Evolutionary conservation across 2,329 filamentous ascomycete genomes (phyloP), one percentile per base, ranked within the genome.

Genomic region (Lecanicillium sp.): DNA sequence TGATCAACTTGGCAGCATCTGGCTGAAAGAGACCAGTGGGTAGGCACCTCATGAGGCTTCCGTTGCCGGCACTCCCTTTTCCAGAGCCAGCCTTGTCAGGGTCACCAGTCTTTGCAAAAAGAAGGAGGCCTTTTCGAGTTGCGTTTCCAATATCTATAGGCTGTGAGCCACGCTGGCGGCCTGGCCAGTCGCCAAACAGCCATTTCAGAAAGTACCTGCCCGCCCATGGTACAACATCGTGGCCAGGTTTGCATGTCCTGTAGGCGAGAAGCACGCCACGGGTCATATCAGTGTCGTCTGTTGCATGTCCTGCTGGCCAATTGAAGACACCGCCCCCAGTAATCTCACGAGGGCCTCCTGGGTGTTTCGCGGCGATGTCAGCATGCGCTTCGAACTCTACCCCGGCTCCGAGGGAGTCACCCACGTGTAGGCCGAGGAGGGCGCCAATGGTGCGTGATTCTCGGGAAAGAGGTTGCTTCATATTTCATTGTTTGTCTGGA

Each of bases 271-370:
- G 52, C 1, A 69, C 61, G 9, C 59, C 66, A 4, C 66, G 63
- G 4, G 64, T 67, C 45, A 71, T 53, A 45, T 71, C 66, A 1
- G 66, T 70, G 46, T 71, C 66, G 47, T 71, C 66, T 18, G 68
- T 70, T 13, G 66, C 66, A 41, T 64, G 58, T 7, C 68, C 68
- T 1, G 59, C 43, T 0, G 58, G 40, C 66, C 67, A 71, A 15
- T 31, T 10, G 41, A 71, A 69, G 2, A 49, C 42, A 0, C 68
- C 68, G 34, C 68, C 68, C 35, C 67, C 68, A 14, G 65, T 46
- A 25, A 71, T 68, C 9, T 61, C 55, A 29, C 60, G 59, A 3
- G 66, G 44, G 13, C 61, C 63, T 1, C 47, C 34, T n/a, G 67
- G 66, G 40, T 64, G 55, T 1, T 40, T 6, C 4, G 36, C n/a